Conservation (phyloP, 108 stramenopile genomes). For the Cyclotella baltica region DNA sequence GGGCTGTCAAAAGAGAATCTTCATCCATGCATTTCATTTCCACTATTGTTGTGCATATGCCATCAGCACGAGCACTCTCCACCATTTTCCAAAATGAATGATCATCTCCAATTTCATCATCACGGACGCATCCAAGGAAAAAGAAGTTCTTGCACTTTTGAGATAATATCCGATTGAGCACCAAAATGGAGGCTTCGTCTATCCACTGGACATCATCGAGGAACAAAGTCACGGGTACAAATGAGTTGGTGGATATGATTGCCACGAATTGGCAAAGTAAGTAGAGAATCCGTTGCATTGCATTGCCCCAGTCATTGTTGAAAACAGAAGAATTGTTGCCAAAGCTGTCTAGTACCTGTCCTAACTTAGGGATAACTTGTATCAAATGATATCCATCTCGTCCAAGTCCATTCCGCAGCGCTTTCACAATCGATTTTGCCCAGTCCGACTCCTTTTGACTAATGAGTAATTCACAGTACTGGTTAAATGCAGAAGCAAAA, state of each 20-base stretch:
- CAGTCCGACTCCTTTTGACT: not conserved
- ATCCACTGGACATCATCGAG: slow-evolving; percentile 47
- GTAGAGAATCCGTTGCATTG: slow-evolving; percentile 19
- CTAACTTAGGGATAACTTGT: slow-evolving; percentile 16
- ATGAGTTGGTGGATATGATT: slow-evolving; percentile 14
- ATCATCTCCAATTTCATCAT: slow-evolving; percentile 19
- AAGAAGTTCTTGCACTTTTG: not conserved
- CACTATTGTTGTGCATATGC: slow-evolving; percentile 11
- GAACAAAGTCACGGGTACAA: not conserved
- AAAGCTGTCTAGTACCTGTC: slow-evolving; percentile 13
- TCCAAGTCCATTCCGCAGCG: slow-evolving; percentile 8
- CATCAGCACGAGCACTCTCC: not conserved
- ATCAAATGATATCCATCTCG: slow-evolving; percentile 10
- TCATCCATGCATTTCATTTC: slow-evolving; percentile 10
- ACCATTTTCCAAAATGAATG: slow-evolving; percentile 21
- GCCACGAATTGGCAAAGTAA: slow-evolving; percentile 21
- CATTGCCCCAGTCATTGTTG: not conserved
- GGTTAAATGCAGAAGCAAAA: slow-evolving; percentile 19
- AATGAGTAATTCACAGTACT: slow-evolving; percentile 12
- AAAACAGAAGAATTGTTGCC: no score
- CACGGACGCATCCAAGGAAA: slow-evolving; percentile 26
- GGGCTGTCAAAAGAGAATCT: slow-evolving; percentile 7
- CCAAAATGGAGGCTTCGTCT: slow-evolving; percentile 13
- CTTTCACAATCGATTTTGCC: not conserved
- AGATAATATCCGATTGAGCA: slow-evolving; percentile 19